Evolutionary conservation across 768 basidiomycete species (phyloP).

Genomic region (Suillus subalutaceus): DNA sequence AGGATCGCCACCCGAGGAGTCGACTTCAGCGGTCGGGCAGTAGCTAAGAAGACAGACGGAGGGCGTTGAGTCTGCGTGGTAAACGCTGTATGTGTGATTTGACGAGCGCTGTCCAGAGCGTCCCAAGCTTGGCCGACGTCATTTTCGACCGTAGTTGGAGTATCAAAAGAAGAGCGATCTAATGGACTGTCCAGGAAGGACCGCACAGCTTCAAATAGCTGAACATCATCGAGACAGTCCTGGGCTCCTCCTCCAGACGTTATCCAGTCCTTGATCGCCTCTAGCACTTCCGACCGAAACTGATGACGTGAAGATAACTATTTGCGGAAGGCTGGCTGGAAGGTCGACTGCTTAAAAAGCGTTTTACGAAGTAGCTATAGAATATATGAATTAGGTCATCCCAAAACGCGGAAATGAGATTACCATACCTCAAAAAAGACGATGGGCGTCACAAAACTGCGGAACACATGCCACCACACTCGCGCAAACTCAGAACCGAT

Average conservation of each 20-base stretch:
- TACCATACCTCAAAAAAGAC: conserved; percentile 80
- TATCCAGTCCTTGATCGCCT: conserved; percentile 73
- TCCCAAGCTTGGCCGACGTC: conserved; percentile 52
- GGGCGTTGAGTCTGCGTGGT: conserved; percentile 65
- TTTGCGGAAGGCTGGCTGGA: conserved; percentile 42
- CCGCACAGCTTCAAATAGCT: conserved; percentile 60
- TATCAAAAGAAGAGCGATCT: conserved; percentile 54
- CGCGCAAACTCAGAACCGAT: conserved; percentile 71
- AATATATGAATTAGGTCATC: neutral
- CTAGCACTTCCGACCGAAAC: conserved; percentile 64
- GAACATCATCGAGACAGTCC: conserved; percentile 72
- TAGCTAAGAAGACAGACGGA: conserved; percentile 32
- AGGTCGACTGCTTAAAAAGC: conserved; percentile 49
- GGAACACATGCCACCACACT: conserved; percentile 84
- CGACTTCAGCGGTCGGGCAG: conserved; percentile 22
- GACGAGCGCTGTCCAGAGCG: conserved; percentile 45
- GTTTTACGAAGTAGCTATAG: conserved; percentile 73
- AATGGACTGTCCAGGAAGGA: conserved; percentile 60
- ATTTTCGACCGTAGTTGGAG: conserved; percentile 37
- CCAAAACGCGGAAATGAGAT: conserved; percentile 3
- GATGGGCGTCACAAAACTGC: conserved; percentile 79
- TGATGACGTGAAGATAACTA: conserved; percentile 50
- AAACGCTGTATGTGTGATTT: conserved; percentile 48
- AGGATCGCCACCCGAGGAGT: conserved; percentile 21
- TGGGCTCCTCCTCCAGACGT: conserved; percentile 74